phyloP scores from a whole-genome alignment of 331 rosid species.

The Dryas integrifolia region DNA sequence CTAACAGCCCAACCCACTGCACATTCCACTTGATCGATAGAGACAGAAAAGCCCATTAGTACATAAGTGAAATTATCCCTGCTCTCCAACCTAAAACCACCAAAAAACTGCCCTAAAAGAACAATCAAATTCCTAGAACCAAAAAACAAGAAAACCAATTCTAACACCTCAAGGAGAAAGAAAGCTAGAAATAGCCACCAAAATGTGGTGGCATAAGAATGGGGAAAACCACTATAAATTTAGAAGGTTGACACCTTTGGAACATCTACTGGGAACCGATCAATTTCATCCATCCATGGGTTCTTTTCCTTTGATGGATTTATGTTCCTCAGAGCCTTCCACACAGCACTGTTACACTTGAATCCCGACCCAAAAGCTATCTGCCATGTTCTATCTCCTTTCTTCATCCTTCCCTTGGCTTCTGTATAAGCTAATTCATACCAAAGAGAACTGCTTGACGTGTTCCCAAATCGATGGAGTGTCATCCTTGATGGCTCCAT shows the following conservation, averaged over 20 bases:
- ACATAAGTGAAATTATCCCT: background rate
- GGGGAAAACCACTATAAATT: background rate
- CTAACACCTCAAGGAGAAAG: slow-evolving; percentile 22
- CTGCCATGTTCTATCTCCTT: slow-evolving; percentile 94
- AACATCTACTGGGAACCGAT: slow-evolving; percentile 69
- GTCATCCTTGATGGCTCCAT: slow-evolving; percentile 99
- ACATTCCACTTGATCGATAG: background rate
- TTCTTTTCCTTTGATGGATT: slow-evolving; percentile 73
- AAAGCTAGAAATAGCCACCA: slow-evolving; percentile 30
- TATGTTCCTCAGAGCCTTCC: slow-evolving; percentile 80
- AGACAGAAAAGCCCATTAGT: background rate
- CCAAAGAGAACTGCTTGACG: slow-evolving; percentile 96
- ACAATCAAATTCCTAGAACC: slow-evolving; percentile 9
- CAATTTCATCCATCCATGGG: slow-evolving; percentile 84
- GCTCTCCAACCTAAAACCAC: slow-evolving; percentile 15
- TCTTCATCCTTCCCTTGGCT: slow-evolving; percentile 83
- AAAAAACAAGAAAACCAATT: slow-evolving; percentile 32
- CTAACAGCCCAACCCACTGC: slow-evolving; percentile 2
- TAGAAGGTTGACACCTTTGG: slow-evolving; percentile 65
- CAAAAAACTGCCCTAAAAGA: slow-evolving; percentile 10
- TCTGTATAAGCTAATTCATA: slow-evolving; percentile 87
- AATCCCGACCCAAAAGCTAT: slow-evolving; percentile 95
- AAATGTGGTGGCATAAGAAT: slow-evolving; percentile 23
- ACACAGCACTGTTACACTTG: slow-evolving; percentile 94
- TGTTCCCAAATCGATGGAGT: slow-evolving; percentile 84